Evolutionary conservation across 2,329 filamentous ascomycete species (phyloP), one percentile per base, ranked within the genome.

Genomic region (Fusarium mundagurra): DNA sequence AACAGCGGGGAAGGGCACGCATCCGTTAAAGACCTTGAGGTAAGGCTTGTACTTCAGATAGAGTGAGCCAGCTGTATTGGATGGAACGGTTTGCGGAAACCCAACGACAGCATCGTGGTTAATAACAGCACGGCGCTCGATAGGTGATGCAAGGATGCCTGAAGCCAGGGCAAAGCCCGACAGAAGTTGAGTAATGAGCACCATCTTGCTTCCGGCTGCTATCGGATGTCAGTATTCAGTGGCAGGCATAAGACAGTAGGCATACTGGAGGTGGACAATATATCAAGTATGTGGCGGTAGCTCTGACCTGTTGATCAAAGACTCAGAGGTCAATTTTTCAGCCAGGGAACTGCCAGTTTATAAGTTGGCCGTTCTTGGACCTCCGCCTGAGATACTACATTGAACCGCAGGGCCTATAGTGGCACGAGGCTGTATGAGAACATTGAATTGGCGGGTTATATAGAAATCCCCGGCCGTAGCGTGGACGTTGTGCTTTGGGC

Each of bases 1-100:
- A 3, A 92, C 90, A 3, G 87, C 90, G 1, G 90, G 89, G 76
- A 90, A 92, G 0, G 90, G 89, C 14, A 91, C 90, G 65, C 90
- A 92, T 66, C 90, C 90, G 73, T 88, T 88, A 36, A 85, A 83
- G 10, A 91, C 86, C n/a, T 77, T 76, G 38, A 83, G 74, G 66
- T 76, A 82, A 17, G 81, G 81, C 73, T 82, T 81, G 74, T 80
- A 82, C 72, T 81, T 82, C n/a, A 80, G 74, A 57, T 81, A 81
- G 34, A 80, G 64, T 31, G 65, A 61, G 31, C 81, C 81, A 41
- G 75, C 69, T 13, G 73, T 74, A 59, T 73, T 77, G 22, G 74
- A 69, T 12, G 81, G 81, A 38, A 82, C 77, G 16, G 79, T 72
- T 73, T 83, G 71, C 11, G 75, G 50, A 45, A 83, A 81, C 4